Conservation (phyloP, 2,329 filamentous ascomycete genomes). For the Macrophomina tecta region DNA sequence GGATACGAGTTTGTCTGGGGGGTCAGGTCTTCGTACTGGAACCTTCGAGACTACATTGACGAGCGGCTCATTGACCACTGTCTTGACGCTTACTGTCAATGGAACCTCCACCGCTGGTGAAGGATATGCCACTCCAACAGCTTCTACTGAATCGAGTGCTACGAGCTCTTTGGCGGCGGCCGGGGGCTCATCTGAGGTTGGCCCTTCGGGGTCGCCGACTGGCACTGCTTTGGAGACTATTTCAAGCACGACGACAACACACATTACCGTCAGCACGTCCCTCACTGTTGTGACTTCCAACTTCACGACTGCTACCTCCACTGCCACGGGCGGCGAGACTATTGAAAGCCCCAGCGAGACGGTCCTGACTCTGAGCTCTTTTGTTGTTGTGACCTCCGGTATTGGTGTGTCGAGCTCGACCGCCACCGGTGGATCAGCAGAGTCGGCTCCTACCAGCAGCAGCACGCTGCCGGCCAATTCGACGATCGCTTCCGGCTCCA, state of each 20-base stretch:
- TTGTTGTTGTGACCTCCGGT: conserved; percentile 14
- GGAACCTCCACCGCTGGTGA: not conserved
- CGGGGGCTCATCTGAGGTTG: conserved; percentile 29
- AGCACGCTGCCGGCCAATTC: not conserved
- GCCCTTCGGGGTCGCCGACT: conserved; percentile 22
- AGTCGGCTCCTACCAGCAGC: not conserved
- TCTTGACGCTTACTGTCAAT: not conserved
- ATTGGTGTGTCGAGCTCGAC: conserved; percentile 27
- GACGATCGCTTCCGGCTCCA: not conserved
- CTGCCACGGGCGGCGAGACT: not conserved
- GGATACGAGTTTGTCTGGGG: too few species aligned
- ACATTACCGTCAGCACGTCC: conserved; percentile 11
- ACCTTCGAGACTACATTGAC: not conserved
- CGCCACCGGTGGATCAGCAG: conserved; percentile 26
- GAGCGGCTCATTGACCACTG: not conserved
- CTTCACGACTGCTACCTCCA: not conserved
- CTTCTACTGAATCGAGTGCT: not conserved
- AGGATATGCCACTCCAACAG: not conserved
- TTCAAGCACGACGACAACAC: not conserved
- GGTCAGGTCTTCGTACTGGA: not conserved
- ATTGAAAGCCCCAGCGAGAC: not conserved
- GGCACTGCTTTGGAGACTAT: conserved; percentile 17
- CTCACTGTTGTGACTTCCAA: conserved; percentile 12
- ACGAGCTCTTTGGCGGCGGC: conserved; percentile 16
- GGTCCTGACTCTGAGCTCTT: not conserved